Evolutionary conservation across 2,329 filamentous ascomycete species (phyloP).

Genomic region (Sphaerostilbella broomeana): DNA sequence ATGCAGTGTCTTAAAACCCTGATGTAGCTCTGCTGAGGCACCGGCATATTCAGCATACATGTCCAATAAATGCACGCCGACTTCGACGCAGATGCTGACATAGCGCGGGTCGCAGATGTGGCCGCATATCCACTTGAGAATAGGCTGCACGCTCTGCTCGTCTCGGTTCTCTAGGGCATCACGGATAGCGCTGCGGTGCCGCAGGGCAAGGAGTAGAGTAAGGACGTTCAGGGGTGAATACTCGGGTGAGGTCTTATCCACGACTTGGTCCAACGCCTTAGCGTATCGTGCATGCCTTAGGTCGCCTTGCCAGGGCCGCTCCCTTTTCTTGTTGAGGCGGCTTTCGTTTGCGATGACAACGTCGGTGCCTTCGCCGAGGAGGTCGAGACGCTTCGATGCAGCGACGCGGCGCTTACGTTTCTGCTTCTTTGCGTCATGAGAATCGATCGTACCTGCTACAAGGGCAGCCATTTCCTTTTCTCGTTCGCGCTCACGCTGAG

Average conservation of each 20-base stretch:
- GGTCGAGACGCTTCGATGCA: constrained; percentile 58
- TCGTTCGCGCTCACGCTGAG: constrained; percentile 65
- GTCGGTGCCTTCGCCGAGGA: constrained; percentile 76
- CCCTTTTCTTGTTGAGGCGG: constrained; percentile 45
- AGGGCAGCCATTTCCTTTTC: constrained; percentile 81
- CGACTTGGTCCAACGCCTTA: constrained; percentile 70
- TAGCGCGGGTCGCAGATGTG: constrained; percentile 80
- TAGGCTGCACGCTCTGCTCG: constrained; percentile 71
- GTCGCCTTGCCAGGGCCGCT: constrained; percentile 72
- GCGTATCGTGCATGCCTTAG: constrained; percentile 73
- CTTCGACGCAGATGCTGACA: constrained; percentile 73
- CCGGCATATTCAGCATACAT: constrained; percentile 77
- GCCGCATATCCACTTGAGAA: constrained; percentile 75
- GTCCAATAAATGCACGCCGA: constrained; percentile 75
- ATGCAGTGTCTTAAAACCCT: constrained; percentile 62
- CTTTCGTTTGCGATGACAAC: constrained; percentile 77
- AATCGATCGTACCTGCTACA: constrained; percentile 68
- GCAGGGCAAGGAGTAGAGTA: constrained; percentile 74
- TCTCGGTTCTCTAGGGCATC: constrained; percentile 75
- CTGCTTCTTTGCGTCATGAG: constrained; percentile 64
- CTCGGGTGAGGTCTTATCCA: constrained; percentile 47
- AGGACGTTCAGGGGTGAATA: constrained; percentile 58
- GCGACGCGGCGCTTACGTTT: constrained; percentile 56
- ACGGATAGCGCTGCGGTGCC: constrained; percentile 79
- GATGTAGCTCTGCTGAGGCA: constrained; percentile 65